phyloP scores from a whole-genome alignment of 305 asterid species.

The Nicotiana rustica region DNA sequence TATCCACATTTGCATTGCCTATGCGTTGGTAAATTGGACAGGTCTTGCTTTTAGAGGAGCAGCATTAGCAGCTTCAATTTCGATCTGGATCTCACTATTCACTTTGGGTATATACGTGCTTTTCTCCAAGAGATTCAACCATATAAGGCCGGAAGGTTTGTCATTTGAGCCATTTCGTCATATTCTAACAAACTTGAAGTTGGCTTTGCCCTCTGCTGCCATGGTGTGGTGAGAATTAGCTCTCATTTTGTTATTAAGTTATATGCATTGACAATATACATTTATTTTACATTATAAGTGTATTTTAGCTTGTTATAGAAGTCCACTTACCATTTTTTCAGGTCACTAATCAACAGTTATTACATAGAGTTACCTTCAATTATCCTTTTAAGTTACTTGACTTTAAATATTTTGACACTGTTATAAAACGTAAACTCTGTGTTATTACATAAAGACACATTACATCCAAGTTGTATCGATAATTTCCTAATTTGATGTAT shows the following conservation, averaged over 20 bases:
- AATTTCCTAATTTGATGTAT: neutral
- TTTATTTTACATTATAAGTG: too few relatives aligned
- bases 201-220: conserved; percentile 87
- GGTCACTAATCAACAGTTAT: too few relatives aligned
- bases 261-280: too few relatives aligned
- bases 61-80: conserved; percentile 71
- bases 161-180: conserved; percentile 52
- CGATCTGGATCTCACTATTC: conserved; percentile 67
- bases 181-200: conserved; percentile 51
- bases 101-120: conserved; percentile 61
- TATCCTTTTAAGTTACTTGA: neutral
- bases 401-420: too few relatives aligned
- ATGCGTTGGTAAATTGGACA: conserved; percentile 57
- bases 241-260: neutral
- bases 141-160: conserved; percentile 66
- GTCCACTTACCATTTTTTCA: too few relatives aligned
- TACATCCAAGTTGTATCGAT: too few relatives aligned
- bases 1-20: conserved; percentile 61
- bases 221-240: conserved; percentile 77
- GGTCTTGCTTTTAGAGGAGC: conserved; percentile 65
- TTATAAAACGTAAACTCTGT: too few relatives aligned
- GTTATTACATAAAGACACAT: too few relatives aligned
- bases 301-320: too few relatives aligned
- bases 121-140: conserved; percentile 50
- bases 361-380: too few relatives aligned